These are phyloP conservation scores for Leptodontidium sp. DNA, from an alignment of 2,329 filamentous ascomycete species.

Conservation along the genomic window DNA sequence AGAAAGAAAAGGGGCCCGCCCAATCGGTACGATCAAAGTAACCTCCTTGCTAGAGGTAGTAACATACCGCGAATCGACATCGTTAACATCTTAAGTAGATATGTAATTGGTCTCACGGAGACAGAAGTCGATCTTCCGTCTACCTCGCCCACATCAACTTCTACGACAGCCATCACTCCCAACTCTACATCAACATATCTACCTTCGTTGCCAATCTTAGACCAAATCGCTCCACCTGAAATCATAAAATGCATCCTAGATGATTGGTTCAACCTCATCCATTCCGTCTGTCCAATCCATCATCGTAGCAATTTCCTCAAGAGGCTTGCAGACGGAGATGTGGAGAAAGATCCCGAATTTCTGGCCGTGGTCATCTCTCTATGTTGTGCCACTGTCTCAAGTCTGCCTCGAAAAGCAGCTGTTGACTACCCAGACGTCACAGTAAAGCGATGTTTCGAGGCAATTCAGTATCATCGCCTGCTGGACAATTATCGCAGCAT, in stretches of 20 bases:
- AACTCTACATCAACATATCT: constrained; percentile 1
- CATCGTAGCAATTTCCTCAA: constrained; percentile 40
- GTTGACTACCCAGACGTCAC: constrained; percentile 44
- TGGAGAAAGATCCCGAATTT: constrained; percentile 44
- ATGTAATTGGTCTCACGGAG: constrained; percentile 1
- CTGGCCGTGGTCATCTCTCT: constrained; percentile 48
- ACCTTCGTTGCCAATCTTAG: neutral
- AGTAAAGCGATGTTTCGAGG: constrained; percentile 43
- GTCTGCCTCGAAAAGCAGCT: constrained; percentile 40
- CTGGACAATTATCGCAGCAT: constrained; percentile 38
- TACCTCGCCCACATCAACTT: neutral
- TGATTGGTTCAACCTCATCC: constrained; percentile 50
- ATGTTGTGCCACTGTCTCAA: constrained; percentile 48
- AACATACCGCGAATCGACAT: neutral
- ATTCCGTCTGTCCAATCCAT: constrained; percentile 48
- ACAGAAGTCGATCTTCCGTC: neutral
- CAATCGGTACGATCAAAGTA: constrained; percentile 35
- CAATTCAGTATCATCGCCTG: constrained; percentile 45
- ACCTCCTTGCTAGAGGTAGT: too few relatives aligned
- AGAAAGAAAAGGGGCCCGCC: constrained; percentile 43
- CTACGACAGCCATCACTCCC: neutral
- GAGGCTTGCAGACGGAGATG: constrained; percentile 36
- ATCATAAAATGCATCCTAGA: constrained; percentile 40
- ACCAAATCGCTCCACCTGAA: constrained; percentile 26
- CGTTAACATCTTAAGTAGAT: neutral